Evolutionary conservation across 129 eudicot species (phyloP), one percentile per base, ranked within the genome.

Genomic region (Flaveria sonorensis): DNA sequence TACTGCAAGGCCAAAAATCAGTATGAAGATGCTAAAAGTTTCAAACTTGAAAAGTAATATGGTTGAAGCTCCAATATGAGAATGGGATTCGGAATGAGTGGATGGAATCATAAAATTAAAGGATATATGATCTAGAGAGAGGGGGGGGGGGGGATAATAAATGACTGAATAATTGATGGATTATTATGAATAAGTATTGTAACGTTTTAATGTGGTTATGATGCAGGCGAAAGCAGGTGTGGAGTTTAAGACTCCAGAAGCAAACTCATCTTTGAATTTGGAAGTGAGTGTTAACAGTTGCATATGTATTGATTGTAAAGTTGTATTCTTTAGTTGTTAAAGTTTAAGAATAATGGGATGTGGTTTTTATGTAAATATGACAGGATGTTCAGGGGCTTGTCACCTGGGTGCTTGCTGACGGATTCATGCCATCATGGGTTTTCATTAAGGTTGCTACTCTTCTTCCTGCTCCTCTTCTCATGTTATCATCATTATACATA

Each of bases 351-450:
- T 2, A 15, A 36, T 10, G 40, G 6, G 42, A 30, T 50, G 42
- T 75, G 57, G 50, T 50, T 50, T n/a, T 50, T 50, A 16, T 50
- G 56, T 50, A 14, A 13, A 50, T 32, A 50, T 59, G 70, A 69
- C 90, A 95, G 99, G 99, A 95, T 69, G 81, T 95, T 67, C 99
- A 95, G 75, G 99, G 97, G 70, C 99, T 95, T 74, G 85, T 90
- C 32, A 95, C 88, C 10, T 95, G 99, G 99, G 99, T 95, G 75
- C 94, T 95, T 79, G 97, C 86, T 62, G 97, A 95, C 16, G 99
- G 99, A 21, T 85, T 84, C 81, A 91, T 95, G 99, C 99, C 97
- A 2, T 85, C 99, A 24, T 95, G 97, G 99, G 85, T 89, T 83
- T 95, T 95, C 83, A 88, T 95, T 75, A 93, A 91, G 85, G 98